Evolutionary conservation across 2,329 filamentous ascomycete genomes (phyloP), one percentile per base, ranked within the genome.

Genomic region (Scleromitrula shiraiana): DNA sequence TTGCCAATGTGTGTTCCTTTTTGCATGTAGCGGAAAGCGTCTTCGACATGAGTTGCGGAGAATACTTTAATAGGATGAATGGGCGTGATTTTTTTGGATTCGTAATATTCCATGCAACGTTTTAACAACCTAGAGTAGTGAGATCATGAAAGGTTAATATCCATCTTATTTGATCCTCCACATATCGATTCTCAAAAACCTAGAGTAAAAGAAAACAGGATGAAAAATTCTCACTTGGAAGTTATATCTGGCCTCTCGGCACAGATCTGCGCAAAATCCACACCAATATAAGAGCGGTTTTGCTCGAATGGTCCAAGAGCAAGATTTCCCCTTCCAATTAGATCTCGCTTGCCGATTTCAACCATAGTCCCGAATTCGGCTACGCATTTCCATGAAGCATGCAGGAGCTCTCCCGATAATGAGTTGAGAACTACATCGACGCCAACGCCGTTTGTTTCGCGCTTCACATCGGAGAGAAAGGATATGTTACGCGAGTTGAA

Each of bases 1-100:
- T 73, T 73, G 0, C 70, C 71, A n/a, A 70, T 62, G 46, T 70
- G 69, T 1, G 61, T 55, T 0, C 68, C 69, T 22, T 57, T 58
- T 47, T 69, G 67, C 57, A 73, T 63, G n/a, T 60, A 54, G 9
- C 36, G 7, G 14, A 58, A 43, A 12, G 54, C 53, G 8, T 46
- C 41, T 6, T 2, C 59, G 41, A 7, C 65, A 8, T 68, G n/a
- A 50, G 60, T 44, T 67, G 53, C 53, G 9, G 38, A 22, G 9
- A 50, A 56, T 14, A 22, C 8, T 7, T 30, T 51, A 14, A 53
- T 36, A 2, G 54, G 54, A 10, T 29, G 14, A 17, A 57, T 56
- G 2, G 54, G 55, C 27, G 41, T 48, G 29, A 57, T 30, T n/a
- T n/a, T n/a, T n/a, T n/a, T n/a, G n/a, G n/a, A n/a, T n/a, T n/a